Percentiles rank a stretch among this genome's conserved stretches.
Conservation (phyloP, 179 eudicot genomes). For the Gypsophila paniculata region DNA sequence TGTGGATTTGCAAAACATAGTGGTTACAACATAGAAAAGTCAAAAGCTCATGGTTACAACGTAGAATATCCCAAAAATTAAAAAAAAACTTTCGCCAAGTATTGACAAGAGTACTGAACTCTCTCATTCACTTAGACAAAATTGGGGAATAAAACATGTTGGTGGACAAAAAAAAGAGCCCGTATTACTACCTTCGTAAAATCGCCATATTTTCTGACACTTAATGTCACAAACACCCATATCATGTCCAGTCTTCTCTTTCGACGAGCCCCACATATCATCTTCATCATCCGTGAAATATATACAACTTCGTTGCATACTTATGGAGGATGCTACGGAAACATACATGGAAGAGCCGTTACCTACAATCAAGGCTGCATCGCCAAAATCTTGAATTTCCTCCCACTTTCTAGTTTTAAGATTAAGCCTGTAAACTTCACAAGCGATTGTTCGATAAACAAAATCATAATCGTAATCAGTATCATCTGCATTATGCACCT, state of each 20-base stretch:
- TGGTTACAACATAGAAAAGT: too few species aligned
- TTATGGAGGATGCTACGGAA: neutral
- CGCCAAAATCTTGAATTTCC: neutral
- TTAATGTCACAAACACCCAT: neutral
- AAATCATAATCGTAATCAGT: neutral
- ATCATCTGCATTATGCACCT: neutral
- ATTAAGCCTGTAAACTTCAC: neutral
- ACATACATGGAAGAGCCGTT: conserved; percentile 5
- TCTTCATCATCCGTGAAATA: neutral
- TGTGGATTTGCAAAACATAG: too few species aligned
- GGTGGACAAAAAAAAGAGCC: neutral
- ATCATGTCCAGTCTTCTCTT: neutral
- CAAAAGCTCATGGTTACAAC: too few species aligned
- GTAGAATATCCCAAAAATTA: too few species aligned
- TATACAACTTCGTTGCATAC: neutral
- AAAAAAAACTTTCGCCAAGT: too few species aligned
- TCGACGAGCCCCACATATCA: neutral
- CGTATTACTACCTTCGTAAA: neutral
- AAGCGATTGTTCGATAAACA: neutral
- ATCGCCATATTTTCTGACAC: neutral
- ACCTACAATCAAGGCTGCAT: neutral
- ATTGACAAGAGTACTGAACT: too few species aligned
- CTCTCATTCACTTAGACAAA: too few species aligned
- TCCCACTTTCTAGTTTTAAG: conserved; percentile 1
- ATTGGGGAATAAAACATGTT: neutral